Evolutionary conservation across 2,329 filamentous ascomycete genomes (phyloP).

Genomic region (Apiospora kogelbergensis): DNA sequence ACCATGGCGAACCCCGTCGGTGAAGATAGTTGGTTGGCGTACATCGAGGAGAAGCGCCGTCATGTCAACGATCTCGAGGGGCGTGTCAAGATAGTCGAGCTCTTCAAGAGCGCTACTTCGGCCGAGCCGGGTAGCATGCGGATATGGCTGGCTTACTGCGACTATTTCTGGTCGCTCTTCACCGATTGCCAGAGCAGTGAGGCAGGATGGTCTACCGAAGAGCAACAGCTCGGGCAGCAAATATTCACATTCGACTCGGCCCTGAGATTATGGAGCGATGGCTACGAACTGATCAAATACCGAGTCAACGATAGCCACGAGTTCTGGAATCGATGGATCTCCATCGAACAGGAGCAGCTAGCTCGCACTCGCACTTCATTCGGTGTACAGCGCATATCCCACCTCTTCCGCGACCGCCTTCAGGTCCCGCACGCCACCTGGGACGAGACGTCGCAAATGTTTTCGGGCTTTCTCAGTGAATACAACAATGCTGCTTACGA

Average conservation of each 20-base stretch:
- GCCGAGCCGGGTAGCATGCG: constrained; percentile 73
- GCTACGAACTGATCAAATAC: constrained; percentile 69
- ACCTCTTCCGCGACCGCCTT: constrained; percentile 70
- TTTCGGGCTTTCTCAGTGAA: constrained; percentile 72
- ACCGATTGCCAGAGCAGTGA: constrained; percentile 59
- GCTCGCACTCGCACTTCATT: constrained; percentile 53
- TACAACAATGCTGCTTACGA: constrained; percentile 74
- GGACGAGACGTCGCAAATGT: constrained; percentile 72
- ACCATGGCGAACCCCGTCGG: constrained; percentile 62
- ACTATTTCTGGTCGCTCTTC: constrained; percentile 74
- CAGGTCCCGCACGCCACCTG: constrained; percentile 72
- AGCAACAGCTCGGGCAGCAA: constrained; percentile 67
- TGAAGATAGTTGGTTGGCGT: constrained; percentile 76
- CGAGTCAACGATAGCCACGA: constrained; percentile 75
- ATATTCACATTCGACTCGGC: constrained; percentile 69
- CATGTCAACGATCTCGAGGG: constrained; percentile 62
- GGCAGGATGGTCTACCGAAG: constrained; percentile 63
- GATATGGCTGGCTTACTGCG: constrained; percentile 76
- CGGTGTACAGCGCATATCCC: constrained; percentile 63
- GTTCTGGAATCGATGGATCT: constrained; percentile 78
- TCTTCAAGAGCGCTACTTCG: constrained; percentile 67
- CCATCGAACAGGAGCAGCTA: constrained; percentile 69
- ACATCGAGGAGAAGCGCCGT: constrained; percentile 69
- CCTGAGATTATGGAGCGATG: constrained; percentile 69
- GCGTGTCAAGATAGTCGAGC: constrained; percentile 68